Percentiles rank a stretch among this genome's conserved stretches.
Evolutionary conservation across 257 asterid species (phyloP).

Genomic region (Salvia rosmarinus): DNA sequence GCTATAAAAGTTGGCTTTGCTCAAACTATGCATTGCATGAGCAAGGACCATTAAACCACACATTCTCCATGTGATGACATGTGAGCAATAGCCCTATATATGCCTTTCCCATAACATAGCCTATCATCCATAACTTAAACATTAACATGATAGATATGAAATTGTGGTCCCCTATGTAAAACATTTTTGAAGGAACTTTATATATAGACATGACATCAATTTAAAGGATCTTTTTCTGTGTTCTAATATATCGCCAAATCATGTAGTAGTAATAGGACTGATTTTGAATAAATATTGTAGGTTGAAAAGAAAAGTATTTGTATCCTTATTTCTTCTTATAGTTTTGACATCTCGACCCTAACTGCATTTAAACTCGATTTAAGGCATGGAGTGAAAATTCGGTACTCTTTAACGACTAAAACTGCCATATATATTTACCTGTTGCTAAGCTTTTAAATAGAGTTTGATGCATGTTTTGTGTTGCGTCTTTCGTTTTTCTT

Average conservation of each 20-base stretch:
- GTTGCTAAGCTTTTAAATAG: too few relatives aligned
- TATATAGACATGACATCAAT: background rate
- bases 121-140: conserved; percentile 1
- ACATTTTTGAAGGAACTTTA: conserved; percentile 10
- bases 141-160: background rate
- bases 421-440: too few relatives aligned
- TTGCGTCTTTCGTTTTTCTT: too few relatives aligned
- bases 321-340: too few relatives aligned
- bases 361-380: too few relatives aligned
- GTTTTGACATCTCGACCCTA: too few relatives aligned
- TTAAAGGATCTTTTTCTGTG: conserved; percentile 6
- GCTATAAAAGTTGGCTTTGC: conserved; percentile 26
- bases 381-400: too few relatives aligned
- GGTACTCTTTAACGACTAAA: too few relatives aligned
- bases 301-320: too few relatives aligned
- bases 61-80: conserved; percentile 60
- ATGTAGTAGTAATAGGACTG: conserved; percentile 23
- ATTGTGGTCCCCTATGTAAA: conserved; percentile 41
- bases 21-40: conserved; percentile 25
- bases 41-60: conserved; percentile 50
- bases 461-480: too few relatives aligned
- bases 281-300: too few relatives aligned
- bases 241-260: conserved; percentile 21
- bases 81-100: conserved; percentile 35
- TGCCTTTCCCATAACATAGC: background rate